Conservation (phyloP, 73 alveolate species). For the Stentor roeselii region DNA sequence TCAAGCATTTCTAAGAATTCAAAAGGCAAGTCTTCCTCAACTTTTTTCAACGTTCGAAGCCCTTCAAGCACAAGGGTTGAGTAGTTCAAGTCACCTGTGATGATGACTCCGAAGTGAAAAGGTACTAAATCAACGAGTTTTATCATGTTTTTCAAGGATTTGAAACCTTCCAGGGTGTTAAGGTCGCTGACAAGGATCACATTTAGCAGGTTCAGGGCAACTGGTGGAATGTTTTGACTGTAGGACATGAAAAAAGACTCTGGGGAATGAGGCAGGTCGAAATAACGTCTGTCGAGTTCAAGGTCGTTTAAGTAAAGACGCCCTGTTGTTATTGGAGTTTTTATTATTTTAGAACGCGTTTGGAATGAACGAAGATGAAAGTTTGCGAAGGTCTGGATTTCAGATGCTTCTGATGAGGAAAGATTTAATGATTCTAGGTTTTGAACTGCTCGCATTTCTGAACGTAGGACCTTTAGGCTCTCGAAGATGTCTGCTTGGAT, state of each 20-base stretch:
- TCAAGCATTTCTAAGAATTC: not conserved
- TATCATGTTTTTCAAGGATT: not conserved
- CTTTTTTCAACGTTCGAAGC: not conserved
- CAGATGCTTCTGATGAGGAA: not conserved
- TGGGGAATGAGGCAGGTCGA: not conserved
- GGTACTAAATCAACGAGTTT: not conserved
- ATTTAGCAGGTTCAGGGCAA: not conserved
- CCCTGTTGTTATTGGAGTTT: not conserved
- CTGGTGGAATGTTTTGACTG: not conserved
- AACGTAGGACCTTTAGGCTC: not conserved
- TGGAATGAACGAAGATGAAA: not conserved
- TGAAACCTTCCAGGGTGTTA: not conserved
- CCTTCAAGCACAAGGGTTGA: not conserved
- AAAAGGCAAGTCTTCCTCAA: not conserved
- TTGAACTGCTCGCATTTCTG: not conserved
- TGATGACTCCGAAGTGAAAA: not conserved
- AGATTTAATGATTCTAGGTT: not conserved
- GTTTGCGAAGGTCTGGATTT: not conserved
- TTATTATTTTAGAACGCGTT: not conserved
- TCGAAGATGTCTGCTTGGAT: not conserved
- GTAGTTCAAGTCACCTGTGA: not conserved
- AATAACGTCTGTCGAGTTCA: not conserved
- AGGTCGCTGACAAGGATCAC: not conserved
- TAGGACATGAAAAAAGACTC: not conserved
- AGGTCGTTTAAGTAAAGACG: constrained; percentile 11